phyloP scores from a whole-genome alignment of 306 rosid species.

The Betula pendula region DNA sequence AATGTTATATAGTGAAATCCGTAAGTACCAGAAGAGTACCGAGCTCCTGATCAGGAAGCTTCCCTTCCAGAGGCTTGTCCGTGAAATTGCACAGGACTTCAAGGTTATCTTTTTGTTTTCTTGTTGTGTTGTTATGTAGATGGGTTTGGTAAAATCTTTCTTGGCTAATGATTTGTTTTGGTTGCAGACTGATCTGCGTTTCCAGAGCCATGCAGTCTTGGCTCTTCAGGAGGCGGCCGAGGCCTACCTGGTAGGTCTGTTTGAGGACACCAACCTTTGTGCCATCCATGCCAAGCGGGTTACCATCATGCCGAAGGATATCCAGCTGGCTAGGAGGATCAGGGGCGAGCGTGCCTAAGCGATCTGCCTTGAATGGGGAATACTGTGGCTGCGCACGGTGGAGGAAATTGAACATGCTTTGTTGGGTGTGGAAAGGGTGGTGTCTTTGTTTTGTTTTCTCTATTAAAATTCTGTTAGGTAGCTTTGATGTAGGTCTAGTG shows the following conservation, averaged over 20 bases:
- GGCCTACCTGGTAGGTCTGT: conserved; percentile 85
- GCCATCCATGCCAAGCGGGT: conserved; percentile 97
- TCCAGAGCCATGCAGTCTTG: conserved; percentile 93
- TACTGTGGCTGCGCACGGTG: conserved; percentile 54
- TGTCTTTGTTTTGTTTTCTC: background rate
- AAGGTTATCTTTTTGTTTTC: conserved; percentile 43
- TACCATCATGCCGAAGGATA: conserved; percentile 92
- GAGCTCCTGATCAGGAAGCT: conserved; percentile 86
- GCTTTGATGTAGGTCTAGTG: conserved; percentile 15
- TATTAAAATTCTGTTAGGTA: conserved; percentile 5
- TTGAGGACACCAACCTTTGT: conserved; percentile 88
- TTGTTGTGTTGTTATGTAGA: too few species aligned
- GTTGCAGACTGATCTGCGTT: conserved; percentile 84
- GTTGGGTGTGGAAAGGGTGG: conserved; percentile 4
- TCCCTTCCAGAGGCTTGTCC: conserved; percentile 93
- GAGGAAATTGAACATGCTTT: conserved; percentile 2
- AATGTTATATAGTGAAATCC: conserved; percentile 59
- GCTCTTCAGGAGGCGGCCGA: conserved; percentile 96
- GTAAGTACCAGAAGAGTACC: conserved; percentile 94
- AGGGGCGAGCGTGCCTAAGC: conserved; percentile 88
- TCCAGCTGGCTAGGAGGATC: conserved; percentile 86
- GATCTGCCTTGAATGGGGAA: background rate
- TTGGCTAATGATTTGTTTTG: background rate
- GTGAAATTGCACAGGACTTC: conserved; percentile 94
- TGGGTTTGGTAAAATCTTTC: rapidly evolving